These are phyloP conservation scores for Schwanniomyces polymorphus DNA, from an alignment of 805 yeast genomes.

Conservation along the genomic window DNA sequence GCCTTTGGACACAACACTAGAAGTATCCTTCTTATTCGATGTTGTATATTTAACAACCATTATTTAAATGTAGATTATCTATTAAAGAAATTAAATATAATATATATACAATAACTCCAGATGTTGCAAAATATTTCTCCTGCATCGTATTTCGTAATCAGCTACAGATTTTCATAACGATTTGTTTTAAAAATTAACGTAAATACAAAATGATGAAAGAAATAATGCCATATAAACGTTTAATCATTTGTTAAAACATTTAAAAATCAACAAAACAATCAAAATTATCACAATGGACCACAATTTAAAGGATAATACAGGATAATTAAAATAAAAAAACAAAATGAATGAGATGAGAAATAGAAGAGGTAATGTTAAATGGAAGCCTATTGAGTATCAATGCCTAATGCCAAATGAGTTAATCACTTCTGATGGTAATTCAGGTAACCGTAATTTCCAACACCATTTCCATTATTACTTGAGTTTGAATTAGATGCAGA, in stretches of 20 bases:
- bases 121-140: not conserved
- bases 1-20: not conserved
- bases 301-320: constrained; percentile 6
- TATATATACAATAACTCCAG: not conserved
- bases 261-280: constrained; percentile 1
- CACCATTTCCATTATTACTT: constrained; percentile 18
- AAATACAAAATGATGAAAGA: constrained; percentile 1
- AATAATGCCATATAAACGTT: constrained; percentile 2
- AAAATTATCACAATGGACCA: constrained; percentile 1
- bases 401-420: not conserved
- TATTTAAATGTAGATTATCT: not conserved
- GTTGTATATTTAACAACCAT: not conserved
- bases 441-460: constrained; percentile 38
- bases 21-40: not conserved
- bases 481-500: constrained; percentile 11
- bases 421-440: constrained; percentile 23
- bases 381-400: not conserved
- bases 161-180: not conserved
- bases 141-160: not conserved
- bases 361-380: not conserved
- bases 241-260: constrained; percentile 1
- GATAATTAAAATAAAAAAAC: constrained; percentile 9
- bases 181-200: not conserved
- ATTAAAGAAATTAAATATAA: not conserved
- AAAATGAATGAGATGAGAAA: constrained; percentile 8